These are phyloP conservation scores for Agroathelia rolfsii DNA, from an alignment of 1,284 basidiomycete genomes.

Conservation along the genomic window DNA sequence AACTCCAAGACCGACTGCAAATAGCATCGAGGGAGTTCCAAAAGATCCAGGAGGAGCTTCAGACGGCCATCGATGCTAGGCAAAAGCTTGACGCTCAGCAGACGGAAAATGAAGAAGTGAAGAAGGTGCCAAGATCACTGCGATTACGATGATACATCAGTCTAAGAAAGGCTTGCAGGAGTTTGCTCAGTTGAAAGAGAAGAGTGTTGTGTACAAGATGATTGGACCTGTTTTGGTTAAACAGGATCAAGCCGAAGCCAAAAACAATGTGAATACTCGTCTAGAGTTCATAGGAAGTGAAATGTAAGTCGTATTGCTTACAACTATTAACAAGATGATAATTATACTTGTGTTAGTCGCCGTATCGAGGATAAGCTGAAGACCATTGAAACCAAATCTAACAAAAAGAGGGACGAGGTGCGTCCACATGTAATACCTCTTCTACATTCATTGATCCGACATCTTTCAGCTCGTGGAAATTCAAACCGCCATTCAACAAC, in stretches of 20 bases:
- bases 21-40: constrained; percentile 64
- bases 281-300: constrained; percentile 86
- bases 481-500: constrained; percentile 47
- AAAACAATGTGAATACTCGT: constrained; percentile 83
- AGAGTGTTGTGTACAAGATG: constrained; percentile 86
- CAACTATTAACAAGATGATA: too few species aligned
- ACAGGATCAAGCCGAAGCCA: constrained; percentile 86
- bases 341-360: constrained; percentile 38
- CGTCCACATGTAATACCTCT: constrained; percentile 16
- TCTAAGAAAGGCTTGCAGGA: constrained; percentile 43
- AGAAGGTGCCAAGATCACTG: constrained; percentile 50
- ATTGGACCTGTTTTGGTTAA: constrained; percentile 87
- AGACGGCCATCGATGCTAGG: constrained; percentile 64
- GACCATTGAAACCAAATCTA: constrained; percentile 62
- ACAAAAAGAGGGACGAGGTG: constrained; percentile 77
- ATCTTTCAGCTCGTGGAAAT: constrained; percentile 50
- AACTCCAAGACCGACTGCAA: constrained; percentile 49
- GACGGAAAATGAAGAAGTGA: constrained; percentile 86
- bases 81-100: constrained; percentile 83
- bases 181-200: constrained; percentile 65
- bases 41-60: constrained; percentile 68
- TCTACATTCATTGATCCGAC: constrained; percentile 9
- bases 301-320: constrained; percentile 51
- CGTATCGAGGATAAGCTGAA: constrained; percentile 75
- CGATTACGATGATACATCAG: constrained; percentile 1